Conservation (phyloP, 306 rosid genomes). For the Ormosia emarginata region DNA sequence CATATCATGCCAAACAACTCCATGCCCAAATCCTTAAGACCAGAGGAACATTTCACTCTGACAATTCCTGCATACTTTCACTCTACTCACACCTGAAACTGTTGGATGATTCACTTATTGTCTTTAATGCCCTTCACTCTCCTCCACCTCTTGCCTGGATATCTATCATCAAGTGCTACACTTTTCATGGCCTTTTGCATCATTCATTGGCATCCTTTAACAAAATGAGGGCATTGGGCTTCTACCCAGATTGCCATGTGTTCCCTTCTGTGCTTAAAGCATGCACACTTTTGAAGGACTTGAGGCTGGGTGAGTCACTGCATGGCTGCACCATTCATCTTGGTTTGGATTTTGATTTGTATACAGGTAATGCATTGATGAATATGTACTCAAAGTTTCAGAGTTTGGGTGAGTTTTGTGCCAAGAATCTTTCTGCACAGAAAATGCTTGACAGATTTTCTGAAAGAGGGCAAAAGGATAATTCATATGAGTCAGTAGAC, state of each 20-base stretch:
- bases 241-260: conserved; percentile 46
- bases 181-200: conserved; percentile 47
- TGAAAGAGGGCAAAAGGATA: background rate
- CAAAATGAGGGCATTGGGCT: conserved; percentile 45
- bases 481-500: too few relatives aligned
- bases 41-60: conserved; percentile 23
- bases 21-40: conserved; percentile 69
- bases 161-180: conserved; percentile 66
- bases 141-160: conserved; percentile 57
- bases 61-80: conserved; percentile 47
- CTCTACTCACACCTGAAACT: conserved; percentile 60
- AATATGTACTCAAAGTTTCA: conserved; percentile 63
- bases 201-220: conserved; percentile 45
- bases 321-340: conserved; percentile 52
- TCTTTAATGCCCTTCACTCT: conserved; percentile 52
- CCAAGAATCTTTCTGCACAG: background rate
- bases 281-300: conserved; percentile 45
- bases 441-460: conserved; percentile 38
- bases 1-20: conserved; percentile 52
- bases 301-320: conserved; percentile 50
- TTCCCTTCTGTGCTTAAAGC: conserved; percentile 80
- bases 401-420: background rate
- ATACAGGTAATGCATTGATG: conserved; percentile 75
- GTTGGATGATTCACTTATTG: conserved; percentile 34
- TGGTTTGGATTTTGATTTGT: conserved; percentile 63